Evolutionary conservation across 1,284 basidiomycete genomes (phyloP), one percentile per base, ranked within the genome.

Genomic region (Takashimella koratensis): DNA sequence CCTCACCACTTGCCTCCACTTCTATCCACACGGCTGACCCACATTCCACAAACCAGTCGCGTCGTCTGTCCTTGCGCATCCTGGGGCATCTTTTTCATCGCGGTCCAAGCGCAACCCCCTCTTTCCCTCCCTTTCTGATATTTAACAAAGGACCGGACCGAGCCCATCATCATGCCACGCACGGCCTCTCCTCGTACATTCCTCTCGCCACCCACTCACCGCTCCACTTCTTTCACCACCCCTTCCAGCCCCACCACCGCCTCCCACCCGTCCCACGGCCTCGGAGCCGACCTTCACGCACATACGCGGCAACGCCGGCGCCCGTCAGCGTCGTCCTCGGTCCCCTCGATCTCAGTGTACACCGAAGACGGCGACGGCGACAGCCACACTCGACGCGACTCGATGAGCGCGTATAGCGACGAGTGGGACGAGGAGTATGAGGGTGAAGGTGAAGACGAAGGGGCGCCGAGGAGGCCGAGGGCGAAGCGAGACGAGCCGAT

Each of bases 401-500:
- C 30, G 30, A 36, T 36, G 30, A 36, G 30, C 30, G 30, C 30
- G 30, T 36, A 36, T 36, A 36, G 30, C 30, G 30, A 36, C 8
- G 30, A 36, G 8, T 36, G 30, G 30, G 30, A 36, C 8, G 30
- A 36, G 16, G 30, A 36, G 30, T 36, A 36, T 36, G 10, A 36
- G 16, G 30, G 30, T 36, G 10, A 36, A 36, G 30, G 30, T 36
- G 30, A 36, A 36, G 30, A 36, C 8, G 16, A 16, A 8, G 30
- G 27, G 16, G 51, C 24, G 21, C 6, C 30, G 52, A 21, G 10
- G 36, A 44, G 36, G 23, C 42, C 45, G 36, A 51, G 49, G 40
- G 65, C 49, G 58, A 67, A 63, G 58, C 60, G 59, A 47, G 65
- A 67, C 26, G 69, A 74, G 53, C 72, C 68, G 20, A 74, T 71